Conservation (phyloP, 768 basidiomycete species). For the Galerina marginata region DNA sequence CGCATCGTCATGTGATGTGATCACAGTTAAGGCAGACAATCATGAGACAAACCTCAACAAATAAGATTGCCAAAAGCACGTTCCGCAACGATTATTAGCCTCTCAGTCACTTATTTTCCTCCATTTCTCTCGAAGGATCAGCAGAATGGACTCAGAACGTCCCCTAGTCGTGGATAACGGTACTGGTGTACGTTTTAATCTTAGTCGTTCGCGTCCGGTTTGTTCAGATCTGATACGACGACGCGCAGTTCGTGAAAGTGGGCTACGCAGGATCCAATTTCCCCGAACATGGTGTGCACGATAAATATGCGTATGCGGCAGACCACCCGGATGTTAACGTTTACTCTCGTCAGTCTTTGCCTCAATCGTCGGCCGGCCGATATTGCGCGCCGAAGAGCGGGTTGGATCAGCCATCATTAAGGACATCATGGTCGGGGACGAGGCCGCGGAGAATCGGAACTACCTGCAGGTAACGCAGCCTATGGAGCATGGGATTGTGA, state of each 20-base stretch:
- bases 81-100: neutral
- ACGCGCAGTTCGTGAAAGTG: conserved; percentile 82
- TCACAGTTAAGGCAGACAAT: conserved; percentile 16
- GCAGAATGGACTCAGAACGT: conserved; percentile 48
- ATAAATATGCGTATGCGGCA: neutral
- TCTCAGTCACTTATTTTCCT: conserved; percentile 1
- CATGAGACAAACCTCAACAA: conserved; percentile 20
- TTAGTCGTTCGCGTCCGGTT: neutral
- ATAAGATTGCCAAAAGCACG: conserved; percentile 16
- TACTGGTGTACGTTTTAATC: conserved; percentile 70
- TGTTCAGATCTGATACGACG: conserved; percentile 9
- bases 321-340: neutral
- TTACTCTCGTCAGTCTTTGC: conserved; percentile 74
- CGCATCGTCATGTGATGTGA: neutral
- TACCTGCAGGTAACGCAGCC: conserved; percentile 97
- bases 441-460: conserved; percentile 91
- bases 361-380: conserved; percentile 95
- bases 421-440: conserved; percentile 98
- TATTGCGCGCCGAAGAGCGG: conserved; percentile 96
- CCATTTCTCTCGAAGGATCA: conserved; percentile 22
- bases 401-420: conserved; percentile 86
- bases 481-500: conserved; percentile 98
- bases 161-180: conserved; percentile 89
- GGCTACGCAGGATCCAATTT: conserved; percentile 94
- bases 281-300: conserved; percentile 80